Evolutionary conservation across 805 yeast species (phyloP).

Genomic region (Ogataea corticis): DNA sequence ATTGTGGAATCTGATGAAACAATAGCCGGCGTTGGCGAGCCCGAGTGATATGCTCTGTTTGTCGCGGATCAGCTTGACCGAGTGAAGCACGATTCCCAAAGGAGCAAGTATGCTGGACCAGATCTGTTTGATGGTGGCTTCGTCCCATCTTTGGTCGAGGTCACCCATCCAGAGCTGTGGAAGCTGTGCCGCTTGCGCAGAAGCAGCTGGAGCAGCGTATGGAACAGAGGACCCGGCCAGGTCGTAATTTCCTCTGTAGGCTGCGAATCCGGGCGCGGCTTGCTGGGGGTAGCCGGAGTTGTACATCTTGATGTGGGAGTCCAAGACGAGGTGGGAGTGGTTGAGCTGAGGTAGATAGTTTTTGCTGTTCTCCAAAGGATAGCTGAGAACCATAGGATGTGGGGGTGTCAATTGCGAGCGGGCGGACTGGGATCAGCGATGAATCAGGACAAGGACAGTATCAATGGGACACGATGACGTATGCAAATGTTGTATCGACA

Average conservation of each 20-base stretch:
- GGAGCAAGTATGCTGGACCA: constrained; percentile 55
- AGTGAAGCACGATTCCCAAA: constrained; percentile 57
- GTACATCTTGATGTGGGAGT: constrained; percentile 14
- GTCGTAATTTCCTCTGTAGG: constrained; percentile 3
- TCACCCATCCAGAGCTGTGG: constrained; percentile 87
- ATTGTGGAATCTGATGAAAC: constrained; percentile 74
- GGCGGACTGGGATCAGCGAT: too few species aligned
- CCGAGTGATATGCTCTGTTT: constrained; percentile 39
- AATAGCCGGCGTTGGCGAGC: constrained; percentile 64
- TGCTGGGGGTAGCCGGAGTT: constrained; percentile 10
- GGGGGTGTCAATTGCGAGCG: too few species aligned
- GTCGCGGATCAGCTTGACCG: constrained; percentile 71
- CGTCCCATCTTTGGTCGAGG: constrained; percentile 83
- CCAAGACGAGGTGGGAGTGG: background rate
- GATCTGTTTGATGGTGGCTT: constrained; percentile 58
- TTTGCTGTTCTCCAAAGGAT: background rate
- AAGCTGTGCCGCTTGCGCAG: constrained; percentile 11
- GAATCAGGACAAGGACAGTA: background rate
- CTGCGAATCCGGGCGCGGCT: constrained; percentile 11
- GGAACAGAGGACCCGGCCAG: background rate
- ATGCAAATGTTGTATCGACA: background rate
- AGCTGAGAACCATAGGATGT: constrained; percentile 2
- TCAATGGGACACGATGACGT: background rate
- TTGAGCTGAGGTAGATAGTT: background rate
- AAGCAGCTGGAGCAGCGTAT: too few species aligned